Evolutionary conservation across 495 filamentous ascomycete species (phyloP), one percentile per base, ranked within the genome.

Genomic region (Penicillium ochrochloron): DNA sequence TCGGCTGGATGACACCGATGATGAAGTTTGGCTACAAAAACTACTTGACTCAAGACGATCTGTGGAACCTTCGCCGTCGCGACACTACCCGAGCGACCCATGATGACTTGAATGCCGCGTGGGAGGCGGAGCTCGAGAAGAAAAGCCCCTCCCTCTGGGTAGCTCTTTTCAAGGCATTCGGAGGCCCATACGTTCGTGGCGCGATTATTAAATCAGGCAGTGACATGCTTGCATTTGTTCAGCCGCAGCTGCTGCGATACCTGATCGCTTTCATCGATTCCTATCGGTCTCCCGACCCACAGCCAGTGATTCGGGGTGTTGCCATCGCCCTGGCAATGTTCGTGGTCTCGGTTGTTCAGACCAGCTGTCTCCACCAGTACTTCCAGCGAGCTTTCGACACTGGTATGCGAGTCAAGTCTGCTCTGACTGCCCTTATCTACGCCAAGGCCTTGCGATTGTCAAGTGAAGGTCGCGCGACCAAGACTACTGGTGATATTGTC

Each of bases 1-100:
- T 99, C 74, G 87, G 91, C 61, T 99, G 96, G 96, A 97, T 99
- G 92, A 99, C 96, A 0, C 93, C 94, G 17, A 78, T 98, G 86
- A 99, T 99, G 96, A 93, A 89, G 69, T 88, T 89, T 78, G 96
- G 96, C 19, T 97, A 99, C 77, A 91, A 89, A 68, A 86, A 93
- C 59, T 99, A 85, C 72, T 83, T 99, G 57, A 97, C 92, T 6
- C 94, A 99, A 76, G 92, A 99, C 63, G 95, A 99, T 76, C 84
- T 99, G 52, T 99, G 95, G 95, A 94, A 91, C 67, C 84, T 99
- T 42, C 86, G 94, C 15, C 88, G 85, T 62, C 82, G 83, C 56
- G 94, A 97, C 75, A 90, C 88, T 5, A 96, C 95, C 27, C 84
- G 85, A 50, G 75, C 75, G 19, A 94, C 95, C 0, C 85, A 87